Conservation (phyloP, 2,329 filamentous ascomycete species). For the Talaromyces amestolkiae region DNA sequence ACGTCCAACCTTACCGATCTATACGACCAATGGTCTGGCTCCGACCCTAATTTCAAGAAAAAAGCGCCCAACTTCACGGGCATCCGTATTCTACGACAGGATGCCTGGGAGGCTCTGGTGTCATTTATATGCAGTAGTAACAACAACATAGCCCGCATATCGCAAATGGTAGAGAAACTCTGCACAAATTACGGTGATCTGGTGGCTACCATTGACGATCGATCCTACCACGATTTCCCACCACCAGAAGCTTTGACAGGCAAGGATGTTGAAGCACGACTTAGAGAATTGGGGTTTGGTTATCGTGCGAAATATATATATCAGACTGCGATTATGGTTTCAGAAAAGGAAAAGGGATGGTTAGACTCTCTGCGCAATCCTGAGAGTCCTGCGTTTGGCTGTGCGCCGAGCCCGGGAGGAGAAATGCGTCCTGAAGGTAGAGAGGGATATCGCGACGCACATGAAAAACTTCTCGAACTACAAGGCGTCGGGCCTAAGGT, state of each 20-base stretch:
- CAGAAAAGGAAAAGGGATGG: slow-evolving; percentile 70
- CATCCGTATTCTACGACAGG: slow-evolving; percentile 87
- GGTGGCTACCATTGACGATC: slow-evolving; percentile 67
- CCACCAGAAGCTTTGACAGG: slow-evolving; percentile 69
- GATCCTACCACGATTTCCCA: slow-evolving; percentile 85
- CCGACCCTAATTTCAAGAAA: slow-evolving; percentile 83
- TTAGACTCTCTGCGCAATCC: slow-evolving; percentile 75
- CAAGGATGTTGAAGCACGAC: slow-evolving; percentile 71
- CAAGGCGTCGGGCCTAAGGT: slow-evolving; percentile 95
- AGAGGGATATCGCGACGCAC: slow-evolving; percentile 73
- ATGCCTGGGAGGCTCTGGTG: slow-evolving; percentile 91
- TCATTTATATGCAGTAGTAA: slow-evolving; percentile 98
- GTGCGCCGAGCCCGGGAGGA: slow-evolving; percentile 43
- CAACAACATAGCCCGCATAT: slow-evolving; percentile 94
- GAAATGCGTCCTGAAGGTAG: slow-evolving; percentile 52
- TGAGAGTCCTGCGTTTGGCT: slow-evolving; percentile 61
- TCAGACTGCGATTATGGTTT: slow-evolving; percentile 75
- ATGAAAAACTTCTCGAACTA: slow-evolving; percentile 72
- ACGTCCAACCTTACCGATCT: slow-evolving; percentile 69
- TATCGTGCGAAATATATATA: slow-evolving; percentile 93
- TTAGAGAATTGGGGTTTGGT: slow-evolving; percentile 84
- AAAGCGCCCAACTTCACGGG: slow-evolving; percentile 85
- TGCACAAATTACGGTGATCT: slow-evolving; percentile 80
- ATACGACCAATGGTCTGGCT: slow-evolving; percentile 82
- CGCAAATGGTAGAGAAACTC: slow-evolving; percentile 92